Percentiles rank a stretch among this genome's conserved stretches.
Evolutionary conservation across 1,284 basidiomycete genomes (phyloP).

Genomic region (Marasmius sp.): DNA sequence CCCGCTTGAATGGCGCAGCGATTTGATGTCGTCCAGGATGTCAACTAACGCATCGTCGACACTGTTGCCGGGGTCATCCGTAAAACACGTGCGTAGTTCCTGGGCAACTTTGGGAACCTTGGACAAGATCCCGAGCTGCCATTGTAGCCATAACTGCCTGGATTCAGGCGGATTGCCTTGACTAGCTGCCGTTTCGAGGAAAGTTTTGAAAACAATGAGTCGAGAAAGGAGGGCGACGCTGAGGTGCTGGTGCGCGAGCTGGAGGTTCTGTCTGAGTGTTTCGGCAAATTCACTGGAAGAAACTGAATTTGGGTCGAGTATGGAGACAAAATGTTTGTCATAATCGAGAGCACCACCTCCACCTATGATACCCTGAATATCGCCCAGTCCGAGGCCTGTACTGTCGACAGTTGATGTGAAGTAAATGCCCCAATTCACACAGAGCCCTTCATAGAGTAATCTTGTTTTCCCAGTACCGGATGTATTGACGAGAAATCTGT

Average conservation of each 20-base stretch:
- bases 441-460: conserved; percentile 1
- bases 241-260: neutral
- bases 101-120: neutral
- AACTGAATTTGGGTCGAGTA: neutral
- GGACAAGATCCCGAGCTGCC: neutral
- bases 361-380: neutral
- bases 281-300: no score
- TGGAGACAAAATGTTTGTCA: neutral
- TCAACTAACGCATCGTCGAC: neutral
- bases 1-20: no score
- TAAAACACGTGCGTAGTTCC: no score
- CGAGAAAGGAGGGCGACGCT: neutral
- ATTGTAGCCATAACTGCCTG: neutral
- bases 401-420: conserved; percentile 1
- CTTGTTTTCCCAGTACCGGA: conserved; percentile 4
- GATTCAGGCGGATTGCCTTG: neutral
- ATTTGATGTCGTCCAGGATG: neutral
- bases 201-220: neutral
- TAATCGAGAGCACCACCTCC: neutral
- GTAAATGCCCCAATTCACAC: conserved; percentile 2
- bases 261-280: neutral
- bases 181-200: neutral
- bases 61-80: neutral
- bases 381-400: neutral
- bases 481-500: conserved; percentile 2